Conservation (phyloP, 2,329 filamentous ascomycete genomes). For the Colletotrichum orchidophilum region DNA sequence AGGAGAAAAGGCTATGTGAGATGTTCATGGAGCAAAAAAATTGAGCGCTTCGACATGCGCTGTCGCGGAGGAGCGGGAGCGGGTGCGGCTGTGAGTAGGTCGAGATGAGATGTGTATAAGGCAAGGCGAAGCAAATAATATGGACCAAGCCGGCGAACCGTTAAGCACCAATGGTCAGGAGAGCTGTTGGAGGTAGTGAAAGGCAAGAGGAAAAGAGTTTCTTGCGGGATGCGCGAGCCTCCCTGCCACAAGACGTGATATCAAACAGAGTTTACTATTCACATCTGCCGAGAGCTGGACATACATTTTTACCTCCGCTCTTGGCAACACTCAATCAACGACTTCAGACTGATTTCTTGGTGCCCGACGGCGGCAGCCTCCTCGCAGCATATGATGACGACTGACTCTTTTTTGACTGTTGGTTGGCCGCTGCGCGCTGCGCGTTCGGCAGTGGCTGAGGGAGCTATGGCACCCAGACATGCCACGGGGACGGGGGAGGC, state of each 20-base stretch:
- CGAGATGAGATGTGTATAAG: conserved; percentile 15
- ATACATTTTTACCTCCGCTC: background rate
- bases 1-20: background rate
- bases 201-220: background rate
- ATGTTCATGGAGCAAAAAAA: conserved; percentile 21
- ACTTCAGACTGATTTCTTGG: background rate
- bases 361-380: background rate
- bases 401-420: background rate
- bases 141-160: background rate
- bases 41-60: conserved; percentile 34
- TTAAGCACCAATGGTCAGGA: background rate
- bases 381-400: background rate
- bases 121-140: background rate
- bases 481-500: background rate
- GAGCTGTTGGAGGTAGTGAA: background rate
- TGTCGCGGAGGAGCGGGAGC: background rate
- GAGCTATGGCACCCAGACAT: background rate
- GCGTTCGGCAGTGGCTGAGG: background rate
- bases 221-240: background rate
- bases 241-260: conserved; percentile 2
- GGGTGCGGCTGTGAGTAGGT: conserved; percentile 1
- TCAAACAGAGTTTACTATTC: conserved; percentile 24
- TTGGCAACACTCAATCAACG: background rate
- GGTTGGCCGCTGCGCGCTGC: no score
- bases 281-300: conserved; percentile 1